Evolutionary conservation across 2,329 filamentous ascomycete genomes (phyloP).

Genomic region (Fusarium continuum): DNA sequence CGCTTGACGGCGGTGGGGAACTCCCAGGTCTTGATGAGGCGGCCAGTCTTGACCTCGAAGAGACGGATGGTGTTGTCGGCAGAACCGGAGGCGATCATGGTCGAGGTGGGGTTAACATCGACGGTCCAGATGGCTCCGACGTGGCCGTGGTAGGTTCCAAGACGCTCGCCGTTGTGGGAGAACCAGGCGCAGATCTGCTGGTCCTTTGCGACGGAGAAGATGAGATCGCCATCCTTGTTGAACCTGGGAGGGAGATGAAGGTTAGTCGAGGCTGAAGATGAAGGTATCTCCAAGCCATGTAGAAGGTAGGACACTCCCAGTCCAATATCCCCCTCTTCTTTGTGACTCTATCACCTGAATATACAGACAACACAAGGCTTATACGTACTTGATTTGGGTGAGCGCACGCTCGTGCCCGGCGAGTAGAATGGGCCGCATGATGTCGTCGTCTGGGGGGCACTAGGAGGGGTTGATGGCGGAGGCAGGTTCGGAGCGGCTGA

Average conservation of each 20-base stretch:
- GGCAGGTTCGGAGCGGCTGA: conserved; percentile 44
- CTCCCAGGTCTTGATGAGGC: conserved; percentile 96
- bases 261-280: conserved; percentile 26
- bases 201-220: conserved; percentile 96
- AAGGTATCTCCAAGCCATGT: conserved; percentile 5
- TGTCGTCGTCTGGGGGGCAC: conserved; percentile 51
- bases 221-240: conserved; percentile 93
- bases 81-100: conserved; percentile 91
- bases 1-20: conserved; percentile 97
- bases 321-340: conserved; percentile 3
- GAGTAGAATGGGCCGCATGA: conserved; percentile 96
- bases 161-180: conserved; percentile 95
- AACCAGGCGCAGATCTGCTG: conserved; percentile 98
- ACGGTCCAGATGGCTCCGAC: conserved; percentile 99
- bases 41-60: conserved; percentile 95
- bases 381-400: conserved; percentile 85
- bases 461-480: conserved; percentile 44
- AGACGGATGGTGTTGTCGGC: conserved; percentile 98
- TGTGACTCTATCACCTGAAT: neutral
- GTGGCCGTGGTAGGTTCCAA: conserved; percentile 96
- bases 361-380: neutral
- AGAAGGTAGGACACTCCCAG: conserved; percentile 3
- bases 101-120: conserved; percentile 91
- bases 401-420: conserved; percentile 96
- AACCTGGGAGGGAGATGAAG: conserved; percentile 67